Evolutionary conservation across 768 basidiomycete species (phyloP).

Genomic region (Xerocomellus chrysenteron): DNA sequence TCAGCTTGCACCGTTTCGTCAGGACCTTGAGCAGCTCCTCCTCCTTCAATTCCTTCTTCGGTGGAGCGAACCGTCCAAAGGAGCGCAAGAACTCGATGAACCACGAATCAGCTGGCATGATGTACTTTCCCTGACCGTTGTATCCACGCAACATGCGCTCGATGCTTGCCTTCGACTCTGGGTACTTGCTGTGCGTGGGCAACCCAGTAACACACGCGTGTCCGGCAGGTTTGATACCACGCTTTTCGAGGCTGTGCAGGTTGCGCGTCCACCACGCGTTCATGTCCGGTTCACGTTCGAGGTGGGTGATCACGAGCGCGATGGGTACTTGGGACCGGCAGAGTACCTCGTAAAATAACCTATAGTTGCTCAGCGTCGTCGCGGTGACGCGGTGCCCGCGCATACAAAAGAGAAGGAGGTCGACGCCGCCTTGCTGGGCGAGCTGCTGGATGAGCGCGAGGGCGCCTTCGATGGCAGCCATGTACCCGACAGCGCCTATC

Average conservation of each 20-base stretch:
- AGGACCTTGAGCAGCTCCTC: slow-evolving; percentile 16
- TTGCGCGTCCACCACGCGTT: too few species aligned
- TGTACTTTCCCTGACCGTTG: slow-evolving; percentile 16
- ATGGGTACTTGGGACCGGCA: slow-evolving; percentile 22
- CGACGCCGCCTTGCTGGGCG: slow-evolving; percentile 31
- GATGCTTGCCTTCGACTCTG: slow-evolving; percentile 1
- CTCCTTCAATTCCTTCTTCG: slow-evolving; percentile 15
- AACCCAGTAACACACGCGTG: too few species aligned
- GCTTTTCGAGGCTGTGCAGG: too few species aligned
- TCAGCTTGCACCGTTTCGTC: slow-evolving; percentile 27
- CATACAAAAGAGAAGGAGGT: slow-evolving; percentile 42
- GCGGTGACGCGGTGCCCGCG: slow-evolving; percentile 38
- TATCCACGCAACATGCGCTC: slow-evolving; percentile 13
- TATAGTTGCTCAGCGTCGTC: slow-evolving; percentile 36
- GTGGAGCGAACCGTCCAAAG: slow-evolving; percentile 17
- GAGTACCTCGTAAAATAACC: slow-evolving; percentile 38
- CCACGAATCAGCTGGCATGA: slow-evolving; percentile 27
- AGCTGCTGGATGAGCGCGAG: slow-evolving; percentile 36
- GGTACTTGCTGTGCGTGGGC: too few species aligned
- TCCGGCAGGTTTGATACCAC: too few species aligned
- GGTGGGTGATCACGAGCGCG: too few species aligned
- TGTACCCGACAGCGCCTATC: slow-evolving; percentile 19
- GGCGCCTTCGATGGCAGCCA: slow-evolving; percentile 28
- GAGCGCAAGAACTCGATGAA: slow-evolving; percentile 20
- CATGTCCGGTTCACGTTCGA: too few species aligned